Base-by-base conservation (phyloP, 139 green algal genomes). In the Deuterostichococcus epilithicus region DNA sequence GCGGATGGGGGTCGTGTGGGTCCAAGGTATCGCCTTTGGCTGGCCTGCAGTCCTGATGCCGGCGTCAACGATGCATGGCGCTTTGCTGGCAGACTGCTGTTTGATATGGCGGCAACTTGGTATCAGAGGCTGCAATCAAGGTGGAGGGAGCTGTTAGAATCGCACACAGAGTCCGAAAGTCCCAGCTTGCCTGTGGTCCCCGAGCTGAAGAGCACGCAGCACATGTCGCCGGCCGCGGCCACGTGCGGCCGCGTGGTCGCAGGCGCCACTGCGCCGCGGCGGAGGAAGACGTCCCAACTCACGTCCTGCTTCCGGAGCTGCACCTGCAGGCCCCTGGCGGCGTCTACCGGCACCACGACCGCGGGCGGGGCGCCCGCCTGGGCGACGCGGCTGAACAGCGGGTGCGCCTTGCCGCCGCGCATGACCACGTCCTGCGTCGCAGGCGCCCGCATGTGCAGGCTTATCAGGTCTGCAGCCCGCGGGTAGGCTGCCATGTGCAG, bases 21-120 rank as follows among this genome's bases (percentile, higher is more conserved):
- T 93, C 91, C 91, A 98, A 1, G 91, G 86, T n/a, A 98, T 97
- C 65, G 92, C 93, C 78, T 98, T 98, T 60, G 94, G 95, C 68
- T 94, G 88, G 20, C 91, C 90, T 94, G 81, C 67, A 38, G 37
- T 0, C 2, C 60, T 65, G 8, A 28, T 3, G 33, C 30, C 18
- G 0, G 45, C 0, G 8, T 20, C 37, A 73, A 44, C 63, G 33
- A 69, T 34, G 63, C 20, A 22, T 15, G 33, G 26, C 33, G 18
- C 63, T 69, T 22, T 36, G 63, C 30, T 69, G 63, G 8, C 63
- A 69, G 33, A 69, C 26, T 69, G 18, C 63, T 35, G 63, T n/a
- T n/a, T n/a, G n/a, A n/a, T n/a, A n/a, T n/a, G n/a, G n/a, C n/a
- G n/a, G n/a, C n/a, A n/a, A n/a, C n/a, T n/a, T n/a, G n/a, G n/a